Percentiles rank a stretch among this genome's conserved stretches.
Evolutionary conservation across 768 basidiomycete genomes (phyloP).

Genomic region (Megacollybia marginata): DNA sequence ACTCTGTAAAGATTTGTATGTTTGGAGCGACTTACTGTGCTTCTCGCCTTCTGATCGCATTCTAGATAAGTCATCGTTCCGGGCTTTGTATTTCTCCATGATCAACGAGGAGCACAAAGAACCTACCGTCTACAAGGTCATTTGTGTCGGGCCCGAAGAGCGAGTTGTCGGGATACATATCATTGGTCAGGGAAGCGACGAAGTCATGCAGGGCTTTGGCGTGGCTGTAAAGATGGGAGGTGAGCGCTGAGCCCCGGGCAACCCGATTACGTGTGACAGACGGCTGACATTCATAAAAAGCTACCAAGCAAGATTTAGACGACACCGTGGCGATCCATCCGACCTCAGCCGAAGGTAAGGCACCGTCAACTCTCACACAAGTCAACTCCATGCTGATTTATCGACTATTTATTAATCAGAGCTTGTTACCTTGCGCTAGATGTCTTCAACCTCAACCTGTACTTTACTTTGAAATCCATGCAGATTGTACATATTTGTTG

Average conservation of each 20-base stretch:
- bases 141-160: constrained; percentile 83
- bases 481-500: too few species aligned
- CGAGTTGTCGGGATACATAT: constrained; percentile 95
- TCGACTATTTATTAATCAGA: constrained; percentile 37
- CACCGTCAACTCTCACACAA: neutral
- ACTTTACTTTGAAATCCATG: too few species aligned
- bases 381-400: constrained; percentile 10
- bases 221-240: constrained; percentile 97
- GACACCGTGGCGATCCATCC: constrained; percentile 91
- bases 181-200: constrained; percentile 87
- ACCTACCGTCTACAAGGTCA: constrained; percentile 89
- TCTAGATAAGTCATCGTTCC: constrained; percentile 73
- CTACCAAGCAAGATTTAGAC: constrained; percentile 76
- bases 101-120: constrained; percentile 87
- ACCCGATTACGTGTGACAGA: constrained; percentile 1
- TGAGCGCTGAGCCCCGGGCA: constrained; percentile 20
- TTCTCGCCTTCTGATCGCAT: neutral
- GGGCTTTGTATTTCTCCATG: constrained; percentile 89
- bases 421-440: constrained; percentile 43
- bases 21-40: constrained; percentile 10
- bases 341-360: constrained; percentile 72
- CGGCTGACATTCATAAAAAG: constrained; percentile 23
- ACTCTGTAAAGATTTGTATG: constrained; percentile 85
- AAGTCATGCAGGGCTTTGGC: constrained; percentile 90
- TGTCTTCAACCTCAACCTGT: too few species aligned